These are phyloP conservation scores for Pochonia chlamydosporia DNA, from an alignment of 2,329 filamentous ascomycete genomes.

Conservation along the genomic window DNA sequence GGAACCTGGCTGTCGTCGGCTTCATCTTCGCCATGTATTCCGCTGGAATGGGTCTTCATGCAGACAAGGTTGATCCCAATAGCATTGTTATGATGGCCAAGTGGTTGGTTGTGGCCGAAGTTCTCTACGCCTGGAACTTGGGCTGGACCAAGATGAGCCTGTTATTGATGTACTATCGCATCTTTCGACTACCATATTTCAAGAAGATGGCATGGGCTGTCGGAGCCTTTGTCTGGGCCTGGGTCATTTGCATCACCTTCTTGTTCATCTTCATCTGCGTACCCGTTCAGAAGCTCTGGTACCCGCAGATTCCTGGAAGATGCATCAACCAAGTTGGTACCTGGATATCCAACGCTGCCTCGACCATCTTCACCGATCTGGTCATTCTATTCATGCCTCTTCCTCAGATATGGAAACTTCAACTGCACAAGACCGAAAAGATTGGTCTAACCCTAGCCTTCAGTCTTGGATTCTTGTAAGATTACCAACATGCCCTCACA, in stretches of 20 bases:
- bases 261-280: slow-evolving; percentile 47
- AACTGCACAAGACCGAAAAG: slow-evolving; percentile 34
- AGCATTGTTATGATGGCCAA: slow-evolving; percentile 40
- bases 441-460: slow-evolving; percentile 39
- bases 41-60: slow-evolving; percentile 41
- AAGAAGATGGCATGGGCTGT: slow-evolving; percentile 34
- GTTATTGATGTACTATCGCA: slow-evolving; percentile 46
- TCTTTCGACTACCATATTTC: slow-evolving; percentile 40
- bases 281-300: slow-evolving; percentile 44
- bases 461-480: slow-evolving; percentile 37
- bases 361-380: slow-evolving; percentile 41
- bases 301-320: slow-evolving; percentile 34
- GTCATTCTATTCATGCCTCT: slow-evolving; percentile 39
- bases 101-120: slow-evolving; percentile 40
- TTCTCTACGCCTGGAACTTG: slow-evolving; percentile 42
- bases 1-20: slow-evolving; percentile 36
- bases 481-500: not conserved
- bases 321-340: slow-evolving; percentile 45
- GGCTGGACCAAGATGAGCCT: slow-evolving; percentile 45
- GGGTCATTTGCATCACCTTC: slow-evolving; percentile 42
- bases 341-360: slow-evolving; percentile 43
- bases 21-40: slow-evolving; percentile 43
- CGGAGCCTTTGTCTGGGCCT: slow-evolving; percentile 36
- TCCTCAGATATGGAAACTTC: slow-evolving; percentile 39
- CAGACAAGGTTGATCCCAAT: slow-evolving; percentile 26